Percentiles rank a stretch among this genome's conserved stretches.
These are phyloP conservation scores for Entamoeba dispar DNA, from an alignment of 208 protist species.

Conservation along the genomic window DNA sequence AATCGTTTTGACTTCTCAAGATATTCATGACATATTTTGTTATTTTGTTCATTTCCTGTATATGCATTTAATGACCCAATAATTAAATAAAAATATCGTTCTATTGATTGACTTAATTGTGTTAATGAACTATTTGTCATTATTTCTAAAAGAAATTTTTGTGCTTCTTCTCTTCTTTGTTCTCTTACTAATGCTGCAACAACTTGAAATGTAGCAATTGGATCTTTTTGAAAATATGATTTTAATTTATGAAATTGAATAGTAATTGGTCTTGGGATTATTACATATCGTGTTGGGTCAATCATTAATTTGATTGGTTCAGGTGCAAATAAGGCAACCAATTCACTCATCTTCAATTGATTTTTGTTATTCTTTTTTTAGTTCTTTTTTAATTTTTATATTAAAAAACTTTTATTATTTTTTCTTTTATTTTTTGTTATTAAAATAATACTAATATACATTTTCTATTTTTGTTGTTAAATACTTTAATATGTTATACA, in stretches of 20 bases:
- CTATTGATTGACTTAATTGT: background rate
- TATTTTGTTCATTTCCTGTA: background rate
- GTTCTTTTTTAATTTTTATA: too few relatives aligned
- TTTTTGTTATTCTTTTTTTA: too few relatives aligned
- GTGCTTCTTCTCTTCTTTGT: background rate
- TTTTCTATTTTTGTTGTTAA: too few relatives aligned
- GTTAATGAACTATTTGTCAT: background rate
- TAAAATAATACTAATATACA: too few relatives aligned
- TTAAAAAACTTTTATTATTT: too few relatives aligned
- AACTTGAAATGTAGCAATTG: background rate
- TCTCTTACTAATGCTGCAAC: background rate
- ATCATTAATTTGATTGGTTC: background rate
- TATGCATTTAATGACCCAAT: background rate
- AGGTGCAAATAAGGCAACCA: background rate
- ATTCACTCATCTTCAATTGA: too few relatives aligned
- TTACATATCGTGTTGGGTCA: background rate
- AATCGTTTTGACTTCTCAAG: background rate
- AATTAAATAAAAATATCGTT: background rate
- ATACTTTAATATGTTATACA: too few relatives aligned
- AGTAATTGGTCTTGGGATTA: background rate
- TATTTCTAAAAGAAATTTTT: background rate
- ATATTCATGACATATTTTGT: background rate
- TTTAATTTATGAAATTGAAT: background rate
- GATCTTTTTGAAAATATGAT: background rate
- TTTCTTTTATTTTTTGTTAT: too few relatives aligned